phyloP scores from a whole-genome alignment of 2,329 filamentous ascomycete genomes.

The Curvularia sp. region DNA sequence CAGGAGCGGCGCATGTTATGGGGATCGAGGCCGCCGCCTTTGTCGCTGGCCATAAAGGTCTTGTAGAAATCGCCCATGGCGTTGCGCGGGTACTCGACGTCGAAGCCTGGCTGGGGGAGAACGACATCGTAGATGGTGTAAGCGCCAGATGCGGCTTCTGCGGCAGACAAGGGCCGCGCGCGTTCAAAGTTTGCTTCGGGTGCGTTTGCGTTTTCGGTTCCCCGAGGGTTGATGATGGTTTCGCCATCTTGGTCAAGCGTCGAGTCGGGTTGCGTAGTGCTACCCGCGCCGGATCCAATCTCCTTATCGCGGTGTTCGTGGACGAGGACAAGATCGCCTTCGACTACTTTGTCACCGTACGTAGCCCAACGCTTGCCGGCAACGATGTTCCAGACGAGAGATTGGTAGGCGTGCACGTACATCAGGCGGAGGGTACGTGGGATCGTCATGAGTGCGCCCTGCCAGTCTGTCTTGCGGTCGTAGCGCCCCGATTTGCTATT shows the following conservation, averaged over 20 bases:
- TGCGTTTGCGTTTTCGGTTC: slow-evolving; percentile 62
- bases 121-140: slow-evolving; percentile 89
- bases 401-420: slow-evolving; percentile 98
- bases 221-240: slow-evolving; percentile 68
- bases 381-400: slow-evolving; percentile 88
- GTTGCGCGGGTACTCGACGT: slow-evolving; percentile 86
- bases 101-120: slow-evolving; percentile 89
- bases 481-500: slow-evolving; percentile 56
- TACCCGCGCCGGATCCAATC: slow-evolving; percentile 10
- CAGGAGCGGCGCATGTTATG: slow-evolving; percentile 85
- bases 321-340: slow-evolving; percentile 83
- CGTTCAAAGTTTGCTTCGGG: slow-evolving; percentile 67
- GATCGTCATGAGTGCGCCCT: slow-evolving; percentile 81
- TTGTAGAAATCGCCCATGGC: slow-evolving; percentile 83
- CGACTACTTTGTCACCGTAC: slow-evolving; percentile 75
- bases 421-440: slow-evolving; percentile 84
- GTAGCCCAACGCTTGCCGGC: slow-evolving; percentile 81
- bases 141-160: slow-evolving; percentile 78
- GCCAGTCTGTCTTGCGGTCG: slow-evolving; percentile 69
- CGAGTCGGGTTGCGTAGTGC: slow-evolving; percentile 28
- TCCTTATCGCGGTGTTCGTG: slow-evolving; percentile 63
- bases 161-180: slow-evolving; percentile 74
- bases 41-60: slow-evolving; percentile 81
- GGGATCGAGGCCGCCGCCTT: slow-evolving; percentile 81
- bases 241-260: slow-evolving; percentile 68